Conservation (phyloP, 805 yeast species). For the Wickerhamomyces strasburgensis region DNA sequence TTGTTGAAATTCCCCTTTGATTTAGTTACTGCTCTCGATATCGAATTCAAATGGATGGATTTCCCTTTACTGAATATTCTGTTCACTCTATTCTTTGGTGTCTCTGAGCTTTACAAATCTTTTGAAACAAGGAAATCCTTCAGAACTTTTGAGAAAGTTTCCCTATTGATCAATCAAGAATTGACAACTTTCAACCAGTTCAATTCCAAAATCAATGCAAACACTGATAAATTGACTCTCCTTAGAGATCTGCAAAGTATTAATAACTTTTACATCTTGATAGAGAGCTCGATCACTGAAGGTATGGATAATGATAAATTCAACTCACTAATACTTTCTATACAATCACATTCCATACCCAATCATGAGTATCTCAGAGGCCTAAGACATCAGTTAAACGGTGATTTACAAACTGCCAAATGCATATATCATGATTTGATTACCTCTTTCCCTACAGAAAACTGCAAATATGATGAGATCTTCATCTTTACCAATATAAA, state of each 20-base stretch:
- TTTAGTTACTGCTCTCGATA: not conserved
- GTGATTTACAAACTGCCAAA: conserved; percentile 9
- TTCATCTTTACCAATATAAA: conserved; percentile 13
- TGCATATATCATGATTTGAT: not conserved
- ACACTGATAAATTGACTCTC: not conserved
- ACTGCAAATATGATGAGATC: conserved; percentile 12
- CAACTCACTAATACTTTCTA: not conserved
- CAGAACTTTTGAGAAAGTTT: not conserved
- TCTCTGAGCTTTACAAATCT: conserved; percentile 11
- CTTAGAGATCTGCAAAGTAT: conserved; percentile 3
- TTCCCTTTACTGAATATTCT: conserved; percentile 6
- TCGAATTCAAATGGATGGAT: conserved; percentile 5
- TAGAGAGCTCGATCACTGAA: conserved; percentile 13
- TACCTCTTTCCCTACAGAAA: not conserved
- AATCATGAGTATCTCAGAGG: not conserved
- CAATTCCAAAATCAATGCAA: not conserved
- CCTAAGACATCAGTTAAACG: conserved; percentile 11
- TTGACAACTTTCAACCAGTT: not conserved
- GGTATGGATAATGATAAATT: conserved; percentile 5
- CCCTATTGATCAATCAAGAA: not conserved
- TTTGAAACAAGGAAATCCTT: conserved; percentile 21
- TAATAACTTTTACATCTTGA: conserved; percentile 9
- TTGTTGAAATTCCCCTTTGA: not conserved
- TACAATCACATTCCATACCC: not conserved
- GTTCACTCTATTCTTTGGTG: conserved; percentile 11